Evolutionary conservation across 192 early-diverging fungal genomes (phyloP).

Genomic region (Rhizoclosmatium globosum): DNA sequence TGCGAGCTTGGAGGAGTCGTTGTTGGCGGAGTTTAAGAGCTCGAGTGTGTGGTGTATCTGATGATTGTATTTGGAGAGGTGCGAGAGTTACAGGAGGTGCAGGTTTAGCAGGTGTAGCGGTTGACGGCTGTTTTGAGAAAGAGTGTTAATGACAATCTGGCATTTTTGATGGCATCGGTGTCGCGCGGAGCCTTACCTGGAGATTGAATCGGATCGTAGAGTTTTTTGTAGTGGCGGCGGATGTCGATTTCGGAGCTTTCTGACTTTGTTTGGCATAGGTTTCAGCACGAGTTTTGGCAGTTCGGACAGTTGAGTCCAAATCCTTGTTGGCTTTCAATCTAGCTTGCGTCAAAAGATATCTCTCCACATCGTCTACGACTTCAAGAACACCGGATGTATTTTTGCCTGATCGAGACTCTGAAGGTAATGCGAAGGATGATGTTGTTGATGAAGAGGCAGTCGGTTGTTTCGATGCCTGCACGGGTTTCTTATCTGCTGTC

Average conservation of each 20-base stretch:
- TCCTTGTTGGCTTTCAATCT: not conserved
- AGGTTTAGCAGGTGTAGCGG: not conserved
- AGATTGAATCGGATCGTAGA: not conserved
- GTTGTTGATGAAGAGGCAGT: not conserved
- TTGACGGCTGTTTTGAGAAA: not conserved
- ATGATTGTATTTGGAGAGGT: conserved; percentile 2
- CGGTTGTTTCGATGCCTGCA: too few species aligned
- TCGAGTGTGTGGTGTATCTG: conserved; percentile 27
- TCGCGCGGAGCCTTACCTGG: not conserved
- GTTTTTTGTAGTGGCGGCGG: not conserved
- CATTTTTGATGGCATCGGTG: too few species aligned
- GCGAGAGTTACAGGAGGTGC: not conserved
- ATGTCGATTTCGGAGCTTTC: too few species aligned
- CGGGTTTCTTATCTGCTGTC: too few species aligned
- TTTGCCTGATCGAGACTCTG: too few species aligned
- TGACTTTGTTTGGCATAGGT: too few species aligned
- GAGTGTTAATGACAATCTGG: too few species aligned
- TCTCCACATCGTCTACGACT: conserved; percentile 4
- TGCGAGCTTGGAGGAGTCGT: not conserved
- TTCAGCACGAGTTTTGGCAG: too few species aligned
- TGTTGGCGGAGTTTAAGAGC: conserved; percentile 22
- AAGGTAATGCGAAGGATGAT: too few species aligned
- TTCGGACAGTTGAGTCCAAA: not conserved
- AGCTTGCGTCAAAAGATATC: not conserved
- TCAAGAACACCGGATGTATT: not conserved